Percentiles rank a stretch among this genome's conserved stretches.
Evolutionary conservation across 2,329 filamentous ascomycete species (phyloP).

Genomic region (Ceratocystis destructans): DNA sequence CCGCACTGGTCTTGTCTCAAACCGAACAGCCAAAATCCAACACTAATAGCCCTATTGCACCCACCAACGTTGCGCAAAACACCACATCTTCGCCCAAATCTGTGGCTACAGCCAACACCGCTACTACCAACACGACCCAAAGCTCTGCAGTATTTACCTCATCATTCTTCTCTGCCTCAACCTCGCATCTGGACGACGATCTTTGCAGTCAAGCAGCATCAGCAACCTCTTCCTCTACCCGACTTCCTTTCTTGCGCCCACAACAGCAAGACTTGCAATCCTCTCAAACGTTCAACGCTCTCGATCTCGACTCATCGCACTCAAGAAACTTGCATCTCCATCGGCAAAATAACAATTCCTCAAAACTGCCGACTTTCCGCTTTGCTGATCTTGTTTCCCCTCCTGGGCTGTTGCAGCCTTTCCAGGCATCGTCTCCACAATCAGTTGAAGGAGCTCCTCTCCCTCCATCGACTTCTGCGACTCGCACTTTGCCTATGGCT

Average conservation of each 20-base stretch:
- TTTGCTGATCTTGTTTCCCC: constrained; percentile 34
- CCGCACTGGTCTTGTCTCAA: constrained; percentile 9
- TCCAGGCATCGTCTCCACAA: constrained; percentile 25
- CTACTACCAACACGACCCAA: constrained; percentile 10
- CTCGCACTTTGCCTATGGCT: constrained; percentile 23
- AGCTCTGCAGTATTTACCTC: constrained; percentile 17
- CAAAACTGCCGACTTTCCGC: constrained; percentile 42
- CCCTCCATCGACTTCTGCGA: constrained; percentile 31
- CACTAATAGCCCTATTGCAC: neutral
- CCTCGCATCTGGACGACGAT: constrained; percentile 17
- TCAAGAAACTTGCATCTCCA: constrained; percentile 31
- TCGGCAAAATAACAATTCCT: constrained; percentile 41
- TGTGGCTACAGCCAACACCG: constrained; percentile 14
- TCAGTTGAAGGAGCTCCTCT: constrained; percentile 21
- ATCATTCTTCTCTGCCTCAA: constrained; percentile 17
- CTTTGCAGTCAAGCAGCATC: constrained; percentile 15
- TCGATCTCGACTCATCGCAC: constrained; percentile 15
- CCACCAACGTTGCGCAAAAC: neutral
- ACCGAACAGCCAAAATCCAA: neutral
- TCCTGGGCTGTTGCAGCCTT: constrained; percentile 21
- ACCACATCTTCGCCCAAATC: constrained; percentile 15
- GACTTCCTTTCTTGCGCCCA: constrained; percentile 9
- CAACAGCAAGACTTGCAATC: constrained; percentile 15
- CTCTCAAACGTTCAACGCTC: constrained; percentile 15
- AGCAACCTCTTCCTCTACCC: constrained; percentile 14